A percentile compares a stretch with the other conserved stretches of the same genome.
These are phyloP conservation scores for Pestalotiopsis sp. DNA, from an alignment of 2,329 filamentous ascomycete species.

Conservation along the genomic window DNA sequence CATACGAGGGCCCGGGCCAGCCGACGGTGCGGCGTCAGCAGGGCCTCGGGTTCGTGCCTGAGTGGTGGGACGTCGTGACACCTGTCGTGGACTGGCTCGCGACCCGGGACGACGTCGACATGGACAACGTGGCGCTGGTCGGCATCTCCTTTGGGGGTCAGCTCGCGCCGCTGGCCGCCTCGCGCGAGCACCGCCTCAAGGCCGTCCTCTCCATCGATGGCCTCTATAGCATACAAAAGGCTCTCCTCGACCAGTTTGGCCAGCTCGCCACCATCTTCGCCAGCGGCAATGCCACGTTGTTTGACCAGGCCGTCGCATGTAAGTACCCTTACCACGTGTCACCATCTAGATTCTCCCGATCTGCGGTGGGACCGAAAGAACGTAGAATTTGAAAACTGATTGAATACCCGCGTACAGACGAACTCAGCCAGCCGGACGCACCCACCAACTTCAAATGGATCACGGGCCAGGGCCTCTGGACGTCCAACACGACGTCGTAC, in stretches of 20 bases:
- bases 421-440: background rate
- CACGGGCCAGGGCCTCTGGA: slow-evolving; percentile 8
- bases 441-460: slow-evolving; percentile 1
- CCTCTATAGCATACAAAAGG: slow-evolving; percentile 16
- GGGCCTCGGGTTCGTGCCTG: slow-evolving; percentile 34
- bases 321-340: background rate
- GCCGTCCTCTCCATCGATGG: slow-evolving; percentile 10
- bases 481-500: background rate
- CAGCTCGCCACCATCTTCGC: slow-evolving; percentile 16
- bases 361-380: background rate
- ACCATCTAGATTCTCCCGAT: background rate
- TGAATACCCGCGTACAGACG: background rate
- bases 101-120: slow-evolving; percentile 8
- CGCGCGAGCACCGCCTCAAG: slow-evolving; percentile 8
- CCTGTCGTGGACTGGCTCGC: slow-evolving; percentile 20
- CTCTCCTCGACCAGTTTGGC: slow-evolving; percentile 13
- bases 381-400: background rate
- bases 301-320: slow-evolving; percentile 1
- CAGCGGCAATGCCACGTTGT: background rate
- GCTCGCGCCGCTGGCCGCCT: slow-evolving; percentile 6
- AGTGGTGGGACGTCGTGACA: slow-evolving; percentile 38
- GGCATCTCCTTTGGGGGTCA: slow-evolving; percentile 10
- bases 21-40: slow-evolving; percentile 34
- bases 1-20: slow-evolving; percentile 41
- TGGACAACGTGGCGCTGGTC: slow-evolving; percentile 6